phyloP scores from a whole-genome alignment of 2,329 filamentous ascomycete species.

The Microcyclosporella mali region DNA sequence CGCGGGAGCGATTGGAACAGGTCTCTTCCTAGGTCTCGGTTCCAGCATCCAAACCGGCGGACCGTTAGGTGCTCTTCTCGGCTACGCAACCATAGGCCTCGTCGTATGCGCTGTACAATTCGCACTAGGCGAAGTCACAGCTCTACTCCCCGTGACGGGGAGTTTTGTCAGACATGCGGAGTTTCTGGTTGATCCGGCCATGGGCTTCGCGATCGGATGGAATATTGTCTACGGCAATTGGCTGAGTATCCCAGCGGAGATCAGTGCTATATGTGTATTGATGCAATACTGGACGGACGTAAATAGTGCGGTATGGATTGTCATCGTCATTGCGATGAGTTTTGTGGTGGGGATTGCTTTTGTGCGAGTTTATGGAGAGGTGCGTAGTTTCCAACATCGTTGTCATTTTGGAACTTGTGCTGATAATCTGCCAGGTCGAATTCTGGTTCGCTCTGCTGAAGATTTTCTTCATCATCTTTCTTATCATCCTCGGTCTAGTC shows the following conservation, averaged over 20 bases:
- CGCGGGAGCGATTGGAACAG: slow-evolving; percentile 66
- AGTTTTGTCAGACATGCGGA: slow-evolving; percentile 47
- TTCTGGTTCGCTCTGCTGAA: slow-evolving; percentile 44
- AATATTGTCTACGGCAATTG: slow-evolving; percentile 26
- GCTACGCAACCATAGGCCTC: slow-evolving; percentile 46
- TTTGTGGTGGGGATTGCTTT: slow-evolving; percentile 30
- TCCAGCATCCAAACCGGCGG: slow-evolving; percentile 48
- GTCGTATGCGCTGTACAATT: slow-evolving; percentile 48
- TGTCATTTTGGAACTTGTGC: not conserved
- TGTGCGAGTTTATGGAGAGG: slow-evolving; percentile 36
- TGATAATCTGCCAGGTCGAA: slow-evolving; percentile 34
- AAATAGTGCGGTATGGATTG: slow-evolving; percentile 32
- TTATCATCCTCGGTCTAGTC: slow-evolving; percentile 40
- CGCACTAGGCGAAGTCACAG: slow-evolving; percentile 47
- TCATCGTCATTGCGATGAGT: slow-evolving; percentile 30
- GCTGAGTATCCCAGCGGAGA: slow-evolving; percentile 30
- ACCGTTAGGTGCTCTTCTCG: slow-evolving; percentile 48
- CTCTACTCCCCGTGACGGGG: slow-evolving; percentile 47
- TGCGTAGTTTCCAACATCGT: not conserved
- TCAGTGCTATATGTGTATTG: slow-evolving; percentile 27
- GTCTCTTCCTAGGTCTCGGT: slow-evolving; percentile 55
- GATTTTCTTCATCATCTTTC: slow-evolving; percentile 39
- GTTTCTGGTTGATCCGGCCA: slow-evolving; percentile 47
- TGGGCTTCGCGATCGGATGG: slow-evolving; percentile 24
- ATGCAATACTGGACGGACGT: slow-evolving; percentile 29